These are phyloP conservation scores for Arachis stenosperma DNA, from an alignment of 306 rosid species.

Conservation along the genomic window DNA sequence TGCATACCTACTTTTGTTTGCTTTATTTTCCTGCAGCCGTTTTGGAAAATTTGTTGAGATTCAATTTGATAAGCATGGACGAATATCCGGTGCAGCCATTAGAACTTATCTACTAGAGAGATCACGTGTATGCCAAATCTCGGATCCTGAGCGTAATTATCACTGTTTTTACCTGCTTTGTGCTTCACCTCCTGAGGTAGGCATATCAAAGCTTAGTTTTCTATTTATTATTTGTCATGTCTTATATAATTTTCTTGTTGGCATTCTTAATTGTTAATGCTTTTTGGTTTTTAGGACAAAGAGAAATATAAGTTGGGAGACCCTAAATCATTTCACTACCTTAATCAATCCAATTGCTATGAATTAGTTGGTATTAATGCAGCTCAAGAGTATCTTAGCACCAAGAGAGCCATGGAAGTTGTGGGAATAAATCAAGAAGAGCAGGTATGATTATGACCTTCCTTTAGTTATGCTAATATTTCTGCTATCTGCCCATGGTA, in stretches of 20 bases:
- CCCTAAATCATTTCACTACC: constrained; percentile 84
- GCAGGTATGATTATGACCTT: constrained; percentile 58
- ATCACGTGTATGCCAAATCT: constrained; percentile 96
- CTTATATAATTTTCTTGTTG: constrained; percentile 14
- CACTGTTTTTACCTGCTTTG: constrained; percentile 90
- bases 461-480: constrained; percentile 34
- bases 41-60: constrained; percentile 96
- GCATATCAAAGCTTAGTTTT: constrained; percentile 33
- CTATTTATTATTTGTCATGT: constrained; percentile 30
- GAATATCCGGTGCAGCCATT: constrained; percentile 95
- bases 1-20: constrained; percentile 41
- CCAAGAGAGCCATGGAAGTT: constrained; percentile 90
- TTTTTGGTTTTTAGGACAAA: constrained; percentile 61
- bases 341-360: constrained; percentile 85
- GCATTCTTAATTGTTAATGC: constrained; percentile 35
- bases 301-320: constrained; percentile 81
- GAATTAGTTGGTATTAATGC: constrained; percentile 73
- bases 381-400: constrained; percentile 77
- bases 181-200: constrained; percentile 89
- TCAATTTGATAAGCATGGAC: constrained; percentile 72
- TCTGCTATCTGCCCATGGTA: constrained; percentile 26
- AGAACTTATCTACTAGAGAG: constrained; percentile 92
- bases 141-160: constrained; percentile 90
- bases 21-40: constrained; percentile 67
- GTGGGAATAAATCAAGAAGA: constrained; percentile 82